Percentiles rank a stretch among this genome's conserved stretches.
Conservation (phyloP, 2,329 filamentous ascomycete genomes). For the Hypoxylon sp. region DNA sequence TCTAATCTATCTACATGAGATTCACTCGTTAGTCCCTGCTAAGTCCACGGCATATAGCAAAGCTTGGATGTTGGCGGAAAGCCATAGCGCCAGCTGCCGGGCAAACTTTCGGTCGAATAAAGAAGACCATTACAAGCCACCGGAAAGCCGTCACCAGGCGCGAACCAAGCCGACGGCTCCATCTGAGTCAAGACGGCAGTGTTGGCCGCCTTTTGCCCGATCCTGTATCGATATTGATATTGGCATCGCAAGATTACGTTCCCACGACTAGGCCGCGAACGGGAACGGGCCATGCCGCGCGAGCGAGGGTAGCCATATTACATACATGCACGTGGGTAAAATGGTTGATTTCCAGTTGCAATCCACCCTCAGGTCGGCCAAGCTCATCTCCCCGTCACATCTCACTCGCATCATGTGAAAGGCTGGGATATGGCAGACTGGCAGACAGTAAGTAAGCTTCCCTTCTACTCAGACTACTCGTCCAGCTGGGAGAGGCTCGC, state of each 20-base stretch:
- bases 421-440: too few species aligned
- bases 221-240: constrained; percentile 26
- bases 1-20: constrained; percentile 3
- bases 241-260: constrained; percentile 15
- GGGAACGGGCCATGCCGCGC: constrained; percentile 21
- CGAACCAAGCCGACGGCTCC: constrained; percentile 29
- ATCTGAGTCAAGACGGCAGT: constrained; percentile 17
- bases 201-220: constrained; percentile 13
- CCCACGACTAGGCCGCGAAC: constrained; percentile 26
- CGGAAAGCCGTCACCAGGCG: constrained; percentile 14
- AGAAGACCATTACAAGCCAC: constrained; percentile 35
- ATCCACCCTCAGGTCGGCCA: constrained; percentile 11
- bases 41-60: too few species aligned
- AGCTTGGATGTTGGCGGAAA: constrained; percentile 34
- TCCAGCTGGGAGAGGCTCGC: neutral
- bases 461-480: neutral
- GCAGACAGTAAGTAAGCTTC: too few species aligned
- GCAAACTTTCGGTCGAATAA: constrained; percentile 45
- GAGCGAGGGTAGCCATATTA: constrained; percentile 31
- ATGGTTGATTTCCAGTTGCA: constrained; percentile 23
- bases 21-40: too few species aligned
- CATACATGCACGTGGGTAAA: constrained; percentile 36
- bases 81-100: constrained; percentile 40
- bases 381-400: constrained; percentile 24
- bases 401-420: constrained; percentile 30